Evolutionary conservation across 257 asterid genomes (phyloP).

Genomic region (Capsicum rhomboideum): DNA sequence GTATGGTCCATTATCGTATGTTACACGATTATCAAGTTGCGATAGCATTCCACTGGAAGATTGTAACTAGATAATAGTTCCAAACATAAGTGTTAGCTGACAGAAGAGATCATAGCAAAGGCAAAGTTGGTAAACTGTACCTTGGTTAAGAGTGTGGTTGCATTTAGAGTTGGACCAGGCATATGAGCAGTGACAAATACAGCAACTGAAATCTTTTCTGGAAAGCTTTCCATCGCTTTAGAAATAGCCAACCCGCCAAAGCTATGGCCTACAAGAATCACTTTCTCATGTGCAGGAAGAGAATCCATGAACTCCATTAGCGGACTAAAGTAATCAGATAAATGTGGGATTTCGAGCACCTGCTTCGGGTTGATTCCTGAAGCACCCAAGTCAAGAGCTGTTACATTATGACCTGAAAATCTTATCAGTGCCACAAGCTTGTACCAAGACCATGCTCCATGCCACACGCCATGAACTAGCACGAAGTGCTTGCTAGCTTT

Average conservation of each 20-base stretch:
- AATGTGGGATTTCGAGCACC: conserved; percentile 1
- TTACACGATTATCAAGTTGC: background rate
- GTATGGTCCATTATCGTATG: background rate
- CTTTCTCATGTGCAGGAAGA: conserved; percentile 11
- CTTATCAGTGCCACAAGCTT: conserved; percentile 10
- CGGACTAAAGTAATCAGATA: conserved; percentile 12
- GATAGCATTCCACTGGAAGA: background rate
- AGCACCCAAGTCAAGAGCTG: conserved; percentile 22
- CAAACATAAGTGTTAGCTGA: background rate
- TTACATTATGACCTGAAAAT: background rate
- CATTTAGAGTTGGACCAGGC: conserved; percentile 18
- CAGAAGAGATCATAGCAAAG: background rate
- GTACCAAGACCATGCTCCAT: conserved; percentile 42
- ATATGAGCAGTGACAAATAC: conserved; percentile 23
- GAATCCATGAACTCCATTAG: conserved; percentile 25
- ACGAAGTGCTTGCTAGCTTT: conserved; percentile 14
- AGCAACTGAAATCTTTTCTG: conserved; percentile 19
- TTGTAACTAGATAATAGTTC: background rate
- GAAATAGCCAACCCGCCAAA: conserved; percentile 24
- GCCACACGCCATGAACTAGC: conserved; percentile 27
- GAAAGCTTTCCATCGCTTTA: conserved; percentile 32
- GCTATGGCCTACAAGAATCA: conserved; percentile 32
- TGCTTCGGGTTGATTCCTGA: conserved; percentile 21
- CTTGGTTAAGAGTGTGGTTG: conserved; percentile 1
- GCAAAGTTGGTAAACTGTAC: background rate